These are phyloP conservation scores for Jaltomata sinuosa DNA, from an alignment of 257 asterid species.

Conservation along the genomic window DNA sequence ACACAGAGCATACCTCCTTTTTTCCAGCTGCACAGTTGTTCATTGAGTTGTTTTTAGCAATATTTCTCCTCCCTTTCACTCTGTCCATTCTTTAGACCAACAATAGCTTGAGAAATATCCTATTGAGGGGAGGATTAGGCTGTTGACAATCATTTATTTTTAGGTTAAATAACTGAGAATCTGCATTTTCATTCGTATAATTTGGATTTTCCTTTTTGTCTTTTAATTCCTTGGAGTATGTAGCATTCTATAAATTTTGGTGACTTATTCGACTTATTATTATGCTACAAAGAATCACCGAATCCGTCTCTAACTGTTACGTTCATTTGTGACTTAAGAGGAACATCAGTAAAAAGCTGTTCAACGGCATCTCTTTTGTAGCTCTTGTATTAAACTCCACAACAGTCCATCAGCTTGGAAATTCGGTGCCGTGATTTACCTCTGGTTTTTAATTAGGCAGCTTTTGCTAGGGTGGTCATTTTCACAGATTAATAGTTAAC, in stretches of 20 bases:
- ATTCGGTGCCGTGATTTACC: background rate
- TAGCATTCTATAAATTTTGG: background rate
- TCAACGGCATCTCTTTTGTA: background rate
- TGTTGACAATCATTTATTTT: background rate
- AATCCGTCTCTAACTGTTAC: background rate
- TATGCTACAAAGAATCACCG: background rate
- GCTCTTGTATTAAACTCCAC: background rate
- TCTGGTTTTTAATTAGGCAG: background rate
- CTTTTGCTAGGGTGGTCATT: background rate
- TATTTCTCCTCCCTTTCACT: background rate
- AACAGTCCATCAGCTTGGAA: background rate
- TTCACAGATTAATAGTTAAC: background rate
- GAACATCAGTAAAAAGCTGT: too few relatives aligned
- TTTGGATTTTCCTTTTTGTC: background rate
- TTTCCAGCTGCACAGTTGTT: background rate
- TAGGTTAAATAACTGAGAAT: background rate
- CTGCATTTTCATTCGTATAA: background rate
- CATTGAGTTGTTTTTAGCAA: background rate
- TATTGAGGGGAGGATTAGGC: too few relatives aligned
- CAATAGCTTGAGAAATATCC: background rate
- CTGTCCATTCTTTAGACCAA: background rate
- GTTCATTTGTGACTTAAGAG: background rate
- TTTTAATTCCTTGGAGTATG: background rate
- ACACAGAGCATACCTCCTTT: background rate
- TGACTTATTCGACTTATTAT: background rate